Evolutionary conservation across 495 filamentous ascomycete genomes (phyloP).

Genomic region (Ascodesmis nigricans): DNA sequence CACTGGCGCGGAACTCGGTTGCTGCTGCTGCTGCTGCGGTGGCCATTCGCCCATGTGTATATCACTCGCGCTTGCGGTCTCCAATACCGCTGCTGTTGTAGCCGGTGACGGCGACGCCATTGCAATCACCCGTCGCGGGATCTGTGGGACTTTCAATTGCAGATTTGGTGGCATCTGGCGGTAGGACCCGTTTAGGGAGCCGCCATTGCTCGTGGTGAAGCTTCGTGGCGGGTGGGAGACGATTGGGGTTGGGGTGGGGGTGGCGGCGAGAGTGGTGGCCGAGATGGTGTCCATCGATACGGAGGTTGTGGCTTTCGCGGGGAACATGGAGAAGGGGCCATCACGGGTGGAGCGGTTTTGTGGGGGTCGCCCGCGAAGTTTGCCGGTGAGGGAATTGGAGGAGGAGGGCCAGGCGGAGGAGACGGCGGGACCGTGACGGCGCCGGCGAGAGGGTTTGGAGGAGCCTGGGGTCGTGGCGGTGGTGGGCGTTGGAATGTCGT

Average conservation of each 20-base stretch:
- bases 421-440: constrained; percentile 79
- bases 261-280: constrained; percentile 8
- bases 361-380: constrained; percentile 65
- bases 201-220: constrained; percentile 16
- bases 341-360: constrained; percentile 50
- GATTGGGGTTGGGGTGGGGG: constrained; percentile 16
- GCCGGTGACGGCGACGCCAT: constrained; percentile 18
- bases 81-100: constrained; percentile 11
- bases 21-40: too few relatives aligned
- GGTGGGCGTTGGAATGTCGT: constrained; percentile 15
- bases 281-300: constrained; percentile 13
- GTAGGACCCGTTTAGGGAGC: background rate
- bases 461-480: constrained; percentile 14
- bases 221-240: constrained; percentile 14
- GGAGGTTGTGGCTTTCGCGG: constrained; percentile 23
- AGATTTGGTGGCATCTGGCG: constrained; percentile 11
- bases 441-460: constrained; percentile 29
- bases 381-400: constrained; percentile 42
- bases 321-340: constrained; percentile 75
- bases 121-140: constrained; percentile 8
- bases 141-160: constrained; percentile 16
- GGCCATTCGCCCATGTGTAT: too few relatives aligned
- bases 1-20: too few relatives aligned
- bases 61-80: too few relatives aligned
- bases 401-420: constrained; percentile 83